Evolutionary conservation across 208 protist species (phyloP).

Genomic region (Acanthamoeba castellanii): DNA sequence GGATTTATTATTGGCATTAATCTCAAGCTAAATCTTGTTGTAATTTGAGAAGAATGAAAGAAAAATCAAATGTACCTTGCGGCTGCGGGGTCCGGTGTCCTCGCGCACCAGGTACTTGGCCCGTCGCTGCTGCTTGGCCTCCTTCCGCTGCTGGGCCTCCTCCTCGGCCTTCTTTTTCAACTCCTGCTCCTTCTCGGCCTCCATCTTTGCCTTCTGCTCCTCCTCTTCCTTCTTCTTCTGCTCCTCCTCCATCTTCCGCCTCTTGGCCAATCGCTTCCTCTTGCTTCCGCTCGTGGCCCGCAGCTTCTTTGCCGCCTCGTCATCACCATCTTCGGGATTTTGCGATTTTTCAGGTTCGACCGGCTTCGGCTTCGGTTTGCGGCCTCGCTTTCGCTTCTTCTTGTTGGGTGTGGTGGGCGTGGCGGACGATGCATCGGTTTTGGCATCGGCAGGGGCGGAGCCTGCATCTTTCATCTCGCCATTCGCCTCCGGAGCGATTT

Average conservation of each 20-base stretch:
- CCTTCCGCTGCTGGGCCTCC: neutral
- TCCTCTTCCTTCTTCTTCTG: constrained; percentile 25
- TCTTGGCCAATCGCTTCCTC: neutral
- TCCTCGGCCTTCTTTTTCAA: neutral
- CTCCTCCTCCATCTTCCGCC: neutral
- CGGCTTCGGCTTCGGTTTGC: neutral
- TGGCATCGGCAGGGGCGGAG: neutral
- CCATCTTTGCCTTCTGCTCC: neutral
- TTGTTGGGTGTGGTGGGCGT: neutral
- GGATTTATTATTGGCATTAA: no score
- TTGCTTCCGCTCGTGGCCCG: neutral
- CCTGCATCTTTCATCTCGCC: neutral
- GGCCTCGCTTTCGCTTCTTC: neutral
- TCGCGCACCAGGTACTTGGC: neutral
- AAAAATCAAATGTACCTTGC: constrained; percentile 19
- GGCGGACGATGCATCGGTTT: neutral
- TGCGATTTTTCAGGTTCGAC: neutral
- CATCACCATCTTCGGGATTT: neutral
- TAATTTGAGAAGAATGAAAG: neutral
- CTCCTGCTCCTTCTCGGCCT: constrained; percentile 4
- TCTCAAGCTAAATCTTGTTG: no score
- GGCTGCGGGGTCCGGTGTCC: neutral
- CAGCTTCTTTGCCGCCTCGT: neutral
- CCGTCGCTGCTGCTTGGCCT: neutral
- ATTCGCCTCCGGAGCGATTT: neutral